Base-by-base conservation (phyloP, 148 eudicot species). In the Agrostemma githago region DNA sequence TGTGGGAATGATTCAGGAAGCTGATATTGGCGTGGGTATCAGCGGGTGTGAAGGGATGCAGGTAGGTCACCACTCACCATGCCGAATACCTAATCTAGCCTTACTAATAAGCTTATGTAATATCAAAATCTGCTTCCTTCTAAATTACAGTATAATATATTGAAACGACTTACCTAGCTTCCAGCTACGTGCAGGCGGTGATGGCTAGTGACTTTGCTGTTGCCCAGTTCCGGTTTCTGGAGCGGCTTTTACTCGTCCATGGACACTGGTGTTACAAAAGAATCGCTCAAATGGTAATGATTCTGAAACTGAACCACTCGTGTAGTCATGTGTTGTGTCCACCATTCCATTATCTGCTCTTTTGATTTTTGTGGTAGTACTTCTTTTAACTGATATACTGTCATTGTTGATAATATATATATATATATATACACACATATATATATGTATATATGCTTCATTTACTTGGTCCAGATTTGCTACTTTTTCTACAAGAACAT, bases 1-100 rank as follows among this genome's bases (percentile, higher is more conserved):
- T 80, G 98, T 92, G 58, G 98, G 98, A 41, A 95, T 95, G 98
- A 92, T 95, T 84, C 97, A 95, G 83, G 98, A 87, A 86, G 98
- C 98, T 16, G 98, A 95, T 79, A 92, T 95, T 69, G 98, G 98
- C 44, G 90, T 95, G 64, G 98, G 98, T 76, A 95, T 95, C 64
- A 95, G 98, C 78, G 98, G 98, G 38, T 88, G 83, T 34, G 98
- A 95, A 85, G 98, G 98, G 75, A 95, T 95, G 98, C 98, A 94
- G 98, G 98, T 94, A 69, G 78, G 89, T 76, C 60, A 44, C 37
- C 73, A 26, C 1, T 76, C 60, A 44, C 37, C 73, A 26, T 26
- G 34, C 34, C 34, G 34, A 26, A 26, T 26, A 26, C 34, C 0
- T 26, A 26, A 26, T 26, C 34, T 26, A 26, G 34, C 34, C 34